Percentiles rank a stretch among this genome's conserved stretches.
Conservation (phyloP, 192 early-diverging fungal species). For the Linnemannia zychae region DNA sequence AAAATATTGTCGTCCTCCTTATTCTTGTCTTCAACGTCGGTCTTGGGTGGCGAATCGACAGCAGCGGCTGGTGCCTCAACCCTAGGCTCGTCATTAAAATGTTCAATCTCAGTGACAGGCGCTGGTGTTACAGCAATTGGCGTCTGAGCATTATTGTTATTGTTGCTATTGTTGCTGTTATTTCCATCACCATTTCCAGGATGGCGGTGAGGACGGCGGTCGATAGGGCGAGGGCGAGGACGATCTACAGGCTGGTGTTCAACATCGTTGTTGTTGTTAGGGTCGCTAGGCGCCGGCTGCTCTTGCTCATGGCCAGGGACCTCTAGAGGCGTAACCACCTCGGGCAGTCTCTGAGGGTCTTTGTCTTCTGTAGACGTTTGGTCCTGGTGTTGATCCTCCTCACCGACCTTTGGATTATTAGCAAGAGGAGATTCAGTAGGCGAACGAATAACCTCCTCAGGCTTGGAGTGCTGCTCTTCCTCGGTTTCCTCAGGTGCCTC, state of each 20-base stretch:
- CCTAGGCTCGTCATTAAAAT: background rate
- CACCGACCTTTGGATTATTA: too few relatives aligned
- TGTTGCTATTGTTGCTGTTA: background rate
- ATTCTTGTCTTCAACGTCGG: slow-evolving; percentile 37
- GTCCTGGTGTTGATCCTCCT: too few relatives aligned
- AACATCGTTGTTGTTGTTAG: too few relatives aligned
- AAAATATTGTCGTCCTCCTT: slow-evolving; percentile 32
- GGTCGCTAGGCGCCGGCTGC: background rate
- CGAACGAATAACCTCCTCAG: background rate
- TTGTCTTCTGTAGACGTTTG: too few relatives aligned
- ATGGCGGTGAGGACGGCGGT: background rate
- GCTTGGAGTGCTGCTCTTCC: background rate
- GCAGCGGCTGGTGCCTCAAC: background rate
- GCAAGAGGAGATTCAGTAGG: background rate
- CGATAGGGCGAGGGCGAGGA: background rate
- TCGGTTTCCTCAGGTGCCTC: background rate
- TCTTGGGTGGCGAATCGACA: background rate
- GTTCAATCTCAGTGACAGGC: background rate
- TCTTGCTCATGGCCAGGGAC: background rate
- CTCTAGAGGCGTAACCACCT: background rate
- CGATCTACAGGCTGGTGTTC: too few relatives aligned
- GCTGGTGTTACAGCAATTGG: background rate
- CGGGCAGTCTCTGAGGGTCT: too few relatives aligned
- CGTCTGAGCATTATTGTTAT: background rate
- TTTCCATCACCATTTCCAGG: background rate